Percentiles rank a stretch among this genome's conserved stretches.
phyloP scores from a whole-genome alignment of 768 basidiomycete genomes.

The Artomyces pyxidatus region DNA sequence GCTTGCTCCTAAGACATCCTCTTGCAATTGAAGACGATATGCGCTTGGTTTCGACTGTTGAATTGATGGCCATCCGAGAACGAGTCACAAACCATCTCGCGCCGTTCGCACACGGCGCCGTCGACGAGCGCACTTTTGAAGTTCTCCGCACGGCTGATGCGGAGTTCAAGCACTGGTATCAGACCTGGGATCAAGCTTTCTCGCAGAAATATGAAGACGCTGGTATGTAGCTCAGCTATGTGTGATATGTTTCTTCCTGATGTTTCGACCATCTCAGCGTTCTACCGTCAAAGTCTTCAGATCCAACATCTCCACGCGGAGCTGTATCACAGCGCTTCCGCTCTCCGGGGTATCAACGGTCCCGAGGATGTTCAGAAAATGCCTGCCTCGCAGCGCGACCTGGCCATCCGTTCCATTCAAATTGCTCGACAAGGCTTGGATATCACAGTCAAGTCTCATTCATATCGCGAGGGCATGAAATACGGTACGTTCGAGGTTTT shows the following conservation, averaged over 20 bases:
- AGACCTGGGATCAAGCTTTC: constrained; percentile 71
- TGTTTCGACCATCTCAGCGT: no score
- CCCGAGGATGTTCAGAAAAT: constrained; percentile 83
- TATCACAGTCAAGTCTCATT: constrained; percentile 75
- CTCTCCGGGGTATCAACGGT: constrained; percentile 73
- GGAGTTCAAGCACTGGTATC: constrained; percentile 79
- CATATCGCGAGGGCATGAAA: constrained; percentile 88
- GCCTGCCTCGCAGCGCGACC: constrained; percentile 65
- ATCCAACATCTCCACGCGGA: constrained; percentile 86
- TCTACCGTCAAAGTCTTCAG: constrained; percentile 83
- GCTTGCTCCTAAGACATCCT: constrained; percentile 76
- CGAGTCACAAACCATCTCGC: constrained; percentile 75
- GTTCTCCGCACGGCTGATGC: constrained; percentile 64
- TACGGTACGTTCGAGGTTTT: constrained; percentile 50
- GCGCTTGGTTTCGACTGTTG: constrained; percentile 90
- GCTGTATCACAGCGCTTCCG: constrained; percentile 78
- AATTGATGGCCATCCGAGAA: constrained; percentile 85
- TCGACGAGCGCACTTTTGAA: constrained; percentile 65
- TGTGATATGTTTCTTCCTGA: not conserved
- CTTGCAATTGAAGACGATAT: constrained; percentile 89
- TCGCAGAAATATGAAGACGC: constrained; percentile 80
- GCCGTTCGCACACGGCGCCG: constrained; percentile 64
- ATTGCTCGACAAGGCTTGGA: constrained; percentile 77
- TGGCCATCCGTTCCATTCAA: constrained; percentile 76
- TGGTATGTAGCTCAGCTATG: constrained; percentile 33